These are phyloP conservation scores for Ascoidea tarda DNA, from an alignment of 805 yeast genomes.

Conservation along the genomic window DNA sequence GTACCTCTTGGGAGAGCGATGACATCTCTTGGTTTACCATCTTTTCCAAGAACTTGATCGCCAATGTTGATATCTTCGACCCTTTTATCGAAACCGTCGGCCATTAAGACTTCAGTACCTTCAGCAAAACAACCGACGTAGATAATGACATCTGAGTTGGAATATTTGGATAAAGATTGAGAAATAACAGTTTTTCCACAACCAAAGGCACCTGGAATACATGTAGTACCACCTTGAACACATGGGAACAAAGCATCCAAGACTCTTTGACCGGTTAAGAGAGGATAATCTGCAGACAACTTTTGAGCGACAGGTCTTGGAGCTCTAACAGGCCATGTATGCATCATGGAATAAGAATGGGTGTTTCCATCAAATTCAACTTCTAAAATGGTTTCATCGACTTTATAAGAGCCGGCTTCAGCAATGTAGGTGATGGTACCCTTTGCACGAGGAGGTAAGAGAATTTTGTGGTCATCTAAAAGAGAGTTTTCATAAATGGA, in stretches of 20 bases:
- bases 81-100: constrained; percentile 22
- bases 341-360: constrained; percentile 81
- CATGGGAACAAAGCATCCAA: constrained; percentile 95
- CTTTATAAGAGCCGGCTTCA: constrained; percentile 77
- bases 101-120: constrained; percentile 29
- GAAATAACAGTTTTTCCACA: constrained; percentile 99
- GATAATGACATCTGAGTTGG: constrained; percentile 93
- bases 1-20: constrained; percentile 27
- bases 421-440: constrained; percentile 92
- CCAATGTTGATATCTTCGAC: constrained; percentile 24
- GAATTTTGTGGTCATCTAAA: constrained; percentile 81
- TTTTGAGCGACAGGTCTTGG: constrained; percentile 98
- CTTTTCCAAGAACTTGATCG: constrained; percentile 27
- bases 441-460: constrained; percentile 96
- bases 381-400: constrained; percentile 82
- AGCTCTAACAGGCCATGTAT: constrained; percentile 99
- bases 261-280: constrained; percentile 97
- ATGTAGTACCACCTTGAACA: constrained; percentile 99
- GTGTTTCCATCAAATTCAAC: constrained; percentile 88
- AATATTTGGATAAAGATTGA: constrained; percentile 91
- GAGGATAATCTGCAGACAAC: constrained; percentile 84
- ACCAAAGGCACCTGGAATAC: constrained; percentile 99
- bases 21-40: constrained; percentile 26
- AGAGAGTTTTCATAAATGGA: constrained; percentile 88
- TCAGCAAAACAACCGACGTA: constrained; percentile 62